Percentiles rank a stretch among this genome's conserved stretches.
These are phyloP conservation scores for Sporothrix globosa DNA, from an alignment of 2,329 filamentous ascomycete genomes.

Conservation along the genomic window DNA sequence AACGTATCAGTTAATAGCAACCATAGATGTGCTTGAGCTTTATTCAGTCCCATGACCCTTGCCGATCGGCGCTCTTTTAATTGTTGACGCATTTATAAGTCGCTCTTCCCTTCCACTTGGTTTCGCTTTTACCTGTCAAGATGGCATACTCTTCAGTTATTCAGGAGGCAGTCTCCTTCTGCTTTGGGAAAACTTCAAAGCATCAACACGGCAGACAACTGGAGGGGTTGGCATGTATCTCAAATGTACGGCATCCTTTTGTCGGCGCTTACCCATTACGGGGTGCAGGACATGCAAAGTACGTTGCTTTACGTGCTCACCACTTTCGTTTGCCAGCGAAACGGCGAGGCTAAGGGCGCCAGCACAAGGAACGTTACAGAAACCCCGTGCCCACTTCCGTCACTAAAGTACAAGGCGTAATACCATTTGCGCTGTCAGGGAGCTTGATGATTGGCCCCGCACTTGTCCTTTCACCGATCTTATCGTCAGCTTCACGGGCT, in stretches of 20 bases:
- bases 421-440: slow-evolving; percentile 7
- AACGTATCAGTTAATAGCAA: neutral
- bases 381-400: neutral
- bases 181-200: slow-evolving; percentile 17
- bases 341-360: neutral
- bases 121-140: neutral
- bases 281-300: too few species aligned
- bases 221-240: neutral
- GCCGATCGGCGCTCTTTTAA: neutral
- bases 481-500: slow-evolving; percentile 11
- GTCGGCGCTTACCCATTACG: too few species aligned
- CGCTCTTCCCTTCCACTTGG: neutral
- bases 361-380: slow-evolving; percentile 9
- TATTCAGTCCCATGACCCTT: neutral
- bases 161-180: slow-evolving; percentile 5
- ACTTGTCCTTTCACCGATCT: slow-evolving; percentile 21
- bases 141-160: neutral
- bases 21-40: too few species aligned
- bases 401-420: neutral
- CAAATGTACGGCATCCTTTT: too few species aligned
- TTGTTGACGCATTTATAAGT: neutral
- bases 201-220: neutral
- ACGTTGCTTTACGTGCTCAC: too few species aligned
- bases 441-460: slow-evolving; percentile 28
- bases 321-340: neutral